These are phyloP conservation scores for Globisporangium sylvaticum DNA, from an alignment of 352 stramenopile species.

Conservation along the genomic window DNA sequence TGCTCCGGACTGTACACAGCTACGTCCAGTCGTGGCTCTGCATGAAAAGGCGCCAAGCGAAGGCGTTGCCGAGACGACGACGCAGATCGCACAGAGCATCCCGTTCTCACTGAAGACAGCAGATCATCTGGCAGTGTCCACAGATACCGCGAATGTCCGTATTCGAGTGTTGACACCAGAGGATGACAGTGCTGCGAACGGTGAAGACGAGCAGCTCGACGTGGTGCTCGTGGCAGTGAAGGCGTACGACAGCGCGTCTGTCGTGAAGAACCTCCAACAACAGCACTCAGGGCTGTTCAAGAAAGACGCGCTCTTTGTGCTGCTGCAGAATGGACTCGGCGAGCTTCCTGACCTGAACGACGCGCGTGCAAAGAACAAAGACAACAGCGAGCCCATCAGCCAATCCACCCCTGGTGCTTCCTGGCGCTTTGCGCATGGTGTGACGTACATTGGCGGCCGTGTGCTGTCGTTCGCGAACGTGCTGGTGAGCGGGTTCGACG, in stretches of 20 bases:
- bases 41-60: slow-evolving; percentile 2
- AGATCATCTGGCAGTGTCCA: neutral
- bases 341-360: slow-evolving; percentile 21
- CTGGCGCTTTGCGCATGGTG: slow-evolving; percentile 50
- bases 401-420: neutral
- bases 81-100: neutral
- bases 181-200: neutral
- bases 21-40: slow-evolving; percentile 9
- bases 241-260: slow-evolving; percentile 46
- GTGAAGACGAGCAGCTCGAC: slow-evolving; percentile 29
- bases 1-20: neutral
- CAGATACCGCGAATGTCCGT: slow-evolving; percentile 22
- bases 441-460: slow-evolving; percentile 65
- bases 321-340: slow-evolving; percentile 68
- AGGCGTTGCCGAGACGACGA: slow-evolving; percentile 1
- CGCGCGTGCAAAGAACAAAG: too few relatives aligned
- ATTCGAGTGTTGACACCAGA: slow-evolving; percentile 27
- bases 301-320: slow-evolving; percentile 46
- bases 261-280: slow-evolving; percentile 34
- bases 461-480: slow-evolving; percentile 38
- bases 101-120: neutral
- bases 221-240: slow-evolving; percentile 68
- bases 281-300: slow-evolving; percentile 31
- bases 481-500: slow-evolving; percentile 40
- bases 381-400: neutral